Base-by-base conservation (phyloP, 306 rosid species). In the Rosa rugosa region DNA sequence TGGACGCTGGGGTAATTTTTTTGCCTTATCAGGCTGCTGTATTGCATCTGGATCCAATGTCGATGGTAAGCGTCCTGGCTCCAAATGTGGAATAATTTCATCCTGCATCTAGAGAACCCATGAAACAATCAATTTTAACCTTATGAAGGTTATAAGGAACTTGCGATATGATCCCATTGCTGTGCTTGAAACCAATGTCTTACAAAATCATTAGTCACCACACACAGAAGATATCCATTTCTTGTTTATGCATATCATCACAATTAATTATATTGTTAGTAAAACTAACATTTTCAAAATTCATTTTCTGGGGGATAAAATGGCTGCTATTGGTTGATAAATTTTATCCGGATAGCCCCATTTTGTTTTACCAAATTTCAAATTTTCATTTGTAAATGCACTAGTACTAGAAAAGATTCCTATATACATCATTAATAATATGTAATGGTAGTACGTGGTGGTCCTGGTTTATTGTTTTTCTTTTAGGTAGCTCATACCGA, bases 61-160 rank as follows among this genome's bases (percentile, higher is more conserved):
- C 45, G 97, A 92, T 42, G 97, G 97, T 44, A 88, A 83, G 54
- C 91, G 88, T 44, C 97, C 95, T 12, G 97, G 92, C 83, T 87
- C 93, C 93, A 92, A 82, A 77, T 92, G 97, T 72, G 93, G 97
- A 79, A 92, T 86, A 72, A 92, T 86, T 86, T 92, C 97, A 73
- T 92, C 97, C 95, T 90, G 90, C 73, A 72, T 69, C 56, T 85
- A 75, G 49, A 79, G 69, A 68, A 42, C 38, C 76, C 76, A 75
- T 54, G 64, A 74, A 62, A 22, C 69, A 38, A 76, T 84, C 67
- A 77, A 69, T 46, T 71, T 46, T 3, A 45, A 25, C 38, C 40
- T 69, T 70, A 46, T 46, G 14, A 27, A 14, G 41, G 57, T 25
- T 70, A 23, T 2, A 17, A 13, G 16, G 11, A 70, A 23, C 13